Evolutionary conservation across 2,329 filamentous ascomycete genomes (phyloP), one percentile per base, ranked within the genome.

Genomic region (Fusarium verticillioides): DNA sequence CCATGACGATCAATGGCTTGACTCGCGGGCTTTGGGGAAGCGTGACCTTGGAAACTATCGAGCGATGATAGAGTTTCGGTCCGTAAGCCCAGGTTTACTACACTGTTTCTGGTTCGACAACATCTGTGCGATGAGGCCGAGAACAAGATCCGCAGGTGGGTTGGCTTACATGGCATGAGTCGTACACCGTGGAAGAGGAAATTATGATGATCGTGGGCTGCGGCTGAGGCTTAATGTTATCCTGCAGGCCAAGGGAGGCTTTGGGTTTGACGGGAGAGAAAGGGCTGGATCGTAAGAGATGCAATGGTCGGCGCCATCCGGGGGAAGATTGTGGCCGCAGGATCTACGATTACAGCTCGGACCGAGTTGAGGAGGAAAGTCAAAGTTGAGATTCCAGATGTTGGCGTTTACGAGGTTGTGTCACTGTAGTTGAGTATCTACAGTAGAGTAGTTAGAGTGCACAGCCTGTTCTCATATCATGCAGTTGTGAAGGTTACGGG

Each of bases 281-380:
- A 12, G 46, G 58, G 58, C 46, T 54, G 72, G 46, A 58, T 52
- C 57, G 42, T 66, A n/a, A 66, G n/a, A 32, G 60, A 61, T 42
- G 39, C 18, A 40, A 68, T 75, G 63, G 52, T 57, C 70, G 72
- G 69, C 70, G 72, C 72, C 75, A 70, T 72, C 65, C 75, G 75
- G 57, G 26, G 18, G 42, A 19, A 65, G 47, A 63, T 43, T 63
- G 42, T 61, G 49, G 70, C 63, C 47, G 59, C 65, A 64, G 44
- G 46, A 69, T 69, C 59, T 65, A 70, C 65, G 53, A 44, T 70
- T 56, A 52, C 50, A 63, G 52, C 60, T 75, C 63, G 67, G 72
- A 65, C 70, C 72, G 74, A 76, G 44, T 54, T 44, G 26, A 46
- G 50, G 50, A 67, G 42, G 18, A 53, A 49, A 61, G 53, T 36